Evolutionary conservation across 2,329 filamentous ascomycete species (phyloP), one percentile per base, ranked within the genome.

Genomic region (Arthroderma sp.): DNA sequence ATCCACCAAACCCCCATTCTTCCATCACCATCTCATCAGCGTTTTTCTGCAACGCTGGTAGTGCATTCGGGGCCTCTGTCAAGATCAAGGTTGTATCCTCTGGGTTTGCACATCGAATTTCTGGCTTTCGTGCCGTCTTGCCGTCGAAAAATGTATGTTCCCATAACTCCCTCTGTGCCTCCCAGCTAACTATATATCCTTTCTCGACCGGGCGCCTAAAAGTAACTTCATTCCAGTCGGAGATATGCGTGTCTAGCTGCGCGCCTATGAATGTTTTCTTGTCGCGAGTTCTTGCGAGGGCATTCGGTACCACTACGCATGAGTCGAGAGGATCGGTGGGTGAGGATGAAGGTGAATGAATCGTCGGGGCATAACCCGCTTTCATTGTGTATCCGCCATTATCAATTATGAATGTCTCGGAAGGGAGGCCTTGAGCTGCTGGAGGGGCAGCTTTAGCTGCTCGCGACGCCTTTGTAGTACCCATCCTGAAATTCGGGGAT

Each of bases 1-100:
- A 94, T 53, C 83, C 82, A 7, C 82, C 77, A 64, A 98, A 98
- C 2, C 86, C 86, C 68, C 91, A 98, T 60, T 96, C 88, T 60
- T 98, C 91, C 69, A 98, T 96, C 1, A 96, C 78, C 58, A 98
- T 86, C 68, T 98, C 89, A 58, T 98, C 91, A 54, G 86, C 87
- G 60, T 95, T 91, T 34, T 81, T 77, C 64, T 95, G 87, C 51
- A 98, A 66, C 8, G 80, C 78, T 0, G 82, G 80, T 45, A 94
- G 73, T 3, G 82, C 80, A 64, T 93, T 94, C 3, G 87, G 82
- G 38, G 86, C 83, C 63, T 98, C 91, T 1, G 84, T 80, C 42
- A 96, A 73, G 3, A 98, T 67, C 46, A 98, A 66, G 40, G 86
- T 82, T n/a, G 86, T 91, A 45, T 89, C 81, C 43, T 74, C 69